Evolutionary conservation across 2,329 filamentous ascomycete genomes (phyloP).

Genomic region (Fusarium virguliforme): DNA sequence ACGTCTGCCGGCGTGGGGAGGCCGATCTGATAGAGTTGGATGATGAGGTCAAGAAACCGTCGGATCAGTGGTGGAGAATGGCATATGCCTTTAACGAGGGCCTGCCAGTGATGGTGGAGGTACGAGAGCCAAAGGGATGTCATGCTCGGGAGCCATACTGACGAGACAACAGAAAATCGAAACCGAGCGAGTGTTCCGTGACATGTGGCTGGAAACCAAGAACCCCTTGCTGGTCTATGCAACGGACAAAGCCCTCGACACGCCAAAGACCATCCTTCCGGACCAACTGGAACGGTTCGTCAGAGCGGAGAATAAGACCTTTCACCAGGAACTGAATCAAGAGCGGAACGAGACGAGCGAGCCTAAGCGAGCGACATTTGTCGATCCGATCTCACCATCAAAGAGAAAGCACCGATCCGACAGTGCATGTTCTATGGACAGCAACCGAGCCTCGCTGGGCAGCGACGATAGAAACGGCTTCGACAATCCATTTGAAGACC

Average conservation of each 20-base stretch:
- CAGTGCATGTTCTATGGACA: constrained; percentile 65
- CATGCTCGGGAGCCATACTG: constrained; percentile 12
- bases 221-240: constrained; percentile 69
- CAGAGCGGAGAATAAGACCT: constrained; percentile 67
- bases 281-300: constrained; percentile 63
- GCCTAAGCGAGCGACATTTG: constrained; percentile 37
- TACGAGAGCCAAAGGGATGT: constrained; percentile 50
- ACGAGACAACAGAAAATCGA: constrained; percentile 62
- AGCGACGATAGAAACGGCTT: constrained; percentile 58
- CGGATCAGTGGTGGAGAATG: constrained; percentile 72
- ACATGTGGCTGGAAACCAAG: constrained; percentile 66
- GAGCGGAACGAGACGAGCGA: constrained; percentile 53
- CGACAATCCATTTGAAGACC: constrained; percentile 54
- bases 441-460: constrained; percentile 62
- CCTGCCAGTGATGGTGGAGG: constrained; percentile 66
- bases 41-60: constrained; percentile 48
- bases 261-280: constrained; percentile 57
- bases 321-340: constrained; percentile 65
- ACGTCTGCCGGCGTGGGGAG: constrained; percentile 65
- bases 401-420: constrained; percentile 64
- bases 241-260: constrained; percentile 58
- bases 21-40: constrained; percentile 62
- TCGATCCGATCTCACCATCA: constrained; percentile 63
- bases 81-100: constrained; percentile 59
- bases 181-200: constrained; percentile 62